A percentile compares a stretch with the other conserved stretches of the same genome.
Conservation (phyloP, 257 asterid genomes). For the Anisodus tanguticus region DNA sequence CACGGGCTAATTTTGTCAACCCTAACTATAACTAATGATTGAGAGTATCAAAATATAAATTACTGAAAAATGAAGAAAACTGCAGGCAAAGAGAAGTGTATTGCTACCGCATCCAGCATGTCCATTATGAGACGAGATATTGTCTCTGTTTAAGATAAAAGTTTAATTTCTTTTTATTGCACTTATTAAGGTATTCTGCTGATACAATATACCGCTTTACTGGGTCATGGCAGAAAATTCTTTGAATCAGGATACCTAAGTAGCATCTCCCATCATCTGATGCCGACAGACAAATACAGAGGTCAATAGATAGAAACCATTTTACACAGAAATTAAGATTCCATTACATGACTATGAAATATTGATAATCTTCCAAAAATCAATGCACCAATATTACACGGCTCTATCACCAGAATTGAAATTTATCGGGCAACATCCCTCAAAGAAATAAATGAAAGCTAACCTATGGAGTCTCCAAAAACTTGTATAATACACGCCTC, state of each 20-base stretch:
- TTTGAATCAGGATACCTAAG: too few species aligned
- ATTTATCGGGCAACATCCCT: neutral
- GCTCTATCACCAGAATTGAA: neutral
- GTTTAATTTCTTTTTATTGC: too few species aligned
- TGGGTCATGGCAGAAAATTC: too few species aligned
- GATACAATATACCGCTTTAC: too few species aligned
- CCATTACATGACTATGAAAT: neutral
- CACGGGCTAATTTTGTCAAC: too few species aligned
- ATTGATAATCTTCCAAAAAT: neutral
- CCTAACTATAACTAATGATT: neutral
- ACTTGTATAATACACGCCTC: neutral
- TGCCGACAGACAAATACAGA: too few species aligned
- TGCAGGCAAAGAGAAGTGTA: neutral
- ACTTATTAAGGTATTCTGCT: too few species aligned
- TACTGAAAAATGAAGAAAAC: too few species aligned
- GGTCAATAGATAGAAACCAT: neutral
- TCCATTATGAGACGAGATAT: neutral
- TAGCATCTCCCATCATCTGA: too few species aligned
- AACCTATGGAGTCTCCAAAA: neutral
- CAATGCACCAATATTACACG: neutral
- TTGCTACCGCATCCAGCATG: neutral
- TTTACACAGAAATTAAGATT: neutral
- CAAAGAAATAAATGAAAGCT: neutral
- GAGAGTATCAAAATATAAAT: neutral
- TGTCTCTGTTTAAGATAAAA: neutral